Evolutionary conservation across 192 early-diverging fungal species (phyloP).

Genomic region (Obelidium mucronatum): DNA sequence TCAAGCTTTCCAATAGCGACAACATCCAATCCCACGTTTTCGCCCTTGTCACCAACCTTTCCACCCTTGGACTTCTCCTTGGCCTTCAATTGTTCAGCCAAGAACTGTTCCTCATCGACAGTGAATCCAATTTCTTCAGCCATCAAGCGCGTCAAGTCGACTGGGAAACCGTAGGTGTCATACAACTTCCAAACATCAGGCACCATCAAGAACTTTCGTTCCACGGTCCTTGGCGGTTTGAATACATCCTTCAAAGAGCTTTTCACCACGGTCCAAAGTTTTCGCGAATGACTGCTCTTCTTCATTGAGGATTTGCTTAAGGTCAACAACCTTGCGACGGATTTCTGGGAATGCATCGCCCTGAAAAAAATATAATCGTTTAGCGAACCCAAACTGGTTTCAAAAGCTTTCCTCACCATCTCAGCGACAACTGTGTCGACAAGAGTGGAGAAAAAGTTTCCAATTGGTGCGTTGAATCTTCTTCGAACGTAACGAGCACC

Average conservation of each 20-base stretch:
- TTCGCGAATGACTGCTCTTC: conserved; percentile 95
- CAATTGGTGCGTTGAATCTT: conserved; percentile 89
- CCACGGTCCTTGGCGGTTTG: conserved; percentile 69
- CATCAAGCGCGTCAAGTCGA: conserved; percentile 96
- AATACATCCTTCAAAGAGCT: conserved; percentile 84
- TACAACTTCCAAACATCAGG: conserved; percentile 97
- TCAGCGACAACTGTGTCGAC: conserved; percentile 90
- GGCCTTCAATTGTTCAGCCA: conserved; percentile 76
- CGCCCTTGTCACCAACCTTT: conserved; percentile 59
- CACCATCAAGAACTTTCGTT: conserved; percentile 73
- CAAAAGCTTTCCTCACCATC: conserved; percentile 69
- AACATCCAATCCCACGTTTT: conserved; percentile 83
- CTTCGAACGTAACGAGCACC: conserved; percentile 94
- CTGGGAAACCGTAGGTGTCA: conserved; percentile 98
- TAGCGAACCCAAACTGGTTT: no score
- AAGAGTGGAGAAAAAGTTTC: conserved; percentile 91
- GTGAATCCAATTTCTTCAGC: conserved; percentile 92
- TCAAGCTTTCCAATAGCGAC: conserved; percentile 90
- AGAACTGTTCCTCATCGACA: conserved; percentile 87
- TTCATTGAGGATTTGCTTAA: conserved; percentile 96
- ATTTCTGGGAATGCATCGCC: conserved; percentile 94
- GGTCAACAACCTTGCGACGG: conserved; percentile 69
- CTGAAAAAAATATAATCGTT: conserved; percentile 49
- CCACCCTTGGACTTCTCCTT: conserved; percentile 74
- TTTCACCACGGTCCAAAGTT: conserved; percentile 96